Evolutionary conservation across 1,284 basidiomycete species (phyloP).

Genomic region (Irpex rosettiformis): DNA sequence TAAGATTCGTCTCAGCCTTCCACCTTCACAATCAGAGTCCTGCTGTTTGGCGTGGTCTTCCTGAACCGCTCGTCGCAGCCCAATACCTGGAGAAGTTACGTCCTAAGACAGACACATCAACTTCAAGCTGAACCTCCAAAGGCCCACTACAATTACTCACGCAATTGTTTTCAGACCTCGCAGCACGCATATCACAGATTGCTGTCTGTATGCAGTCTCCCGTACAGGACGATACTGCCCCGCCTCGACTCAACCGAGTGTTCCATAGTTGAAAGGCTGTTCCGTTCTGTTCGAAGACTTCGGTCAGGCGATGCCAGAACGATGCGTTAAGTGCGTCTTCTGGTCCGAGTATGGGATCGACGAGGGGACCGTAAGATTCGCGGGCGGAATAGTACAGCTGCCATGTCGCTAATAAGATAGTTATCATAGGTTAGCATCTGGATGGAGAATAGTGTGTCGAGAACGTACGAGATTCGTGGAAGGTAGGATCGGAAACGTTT

Average conservation of each 20-base stretch:
- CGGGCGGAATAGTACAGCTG: slow-evolving; percentile 55
- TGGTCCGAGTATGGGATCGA: slow-evolving; percentile 26
- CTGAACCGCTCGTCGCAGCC: neutral
- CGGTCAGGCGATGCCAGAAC: slow-evolving; percentile 63
- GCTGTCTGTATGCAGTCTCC: slow-evolving; percentile 40
- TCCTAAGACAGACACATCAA: neutral
- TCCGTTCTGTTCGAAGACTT: slow-evolving; percentile 47
- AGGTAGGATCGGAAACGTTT: slow-evolving; percentile 35
- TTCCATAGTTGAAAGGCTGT: slow-evolving; percentile 44
- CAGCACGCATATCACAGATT: slow-evolving; percentile 46
- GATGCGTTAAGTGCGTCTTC: slow-evolving; percentile 34
- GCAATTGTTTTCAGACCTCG: slow-evolving; percentile 45
- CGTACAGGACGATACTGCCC: slow-evolving; percentile 34
- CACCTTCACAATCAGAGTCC: neutral
- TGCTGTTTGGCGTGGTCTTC: neutral
- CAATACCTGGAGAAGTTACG: neutral
- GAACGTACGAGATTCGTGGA: slow-evolving; percentile 27
- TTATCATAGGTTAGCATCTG: neutral
- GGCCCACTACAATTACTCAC: slow-evolving; percentile 33
- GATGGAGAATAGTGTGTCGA: neutral
- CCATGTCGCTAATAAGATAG: slow-evolving; percentile 42
- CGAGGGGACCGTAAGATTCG: slow-evolving; percentile 43
- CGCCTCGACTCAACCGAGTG: slow-evolving; percentile 38
- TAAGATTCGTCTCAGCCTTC: neutral
- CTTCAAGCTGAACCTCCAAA: neutral